Evolutionary conservation across 768 basidiomycete genomes (phyloP), one percentile per base, ranked within the genome.

Genomic region (Amanita polypyramis): DNA sequence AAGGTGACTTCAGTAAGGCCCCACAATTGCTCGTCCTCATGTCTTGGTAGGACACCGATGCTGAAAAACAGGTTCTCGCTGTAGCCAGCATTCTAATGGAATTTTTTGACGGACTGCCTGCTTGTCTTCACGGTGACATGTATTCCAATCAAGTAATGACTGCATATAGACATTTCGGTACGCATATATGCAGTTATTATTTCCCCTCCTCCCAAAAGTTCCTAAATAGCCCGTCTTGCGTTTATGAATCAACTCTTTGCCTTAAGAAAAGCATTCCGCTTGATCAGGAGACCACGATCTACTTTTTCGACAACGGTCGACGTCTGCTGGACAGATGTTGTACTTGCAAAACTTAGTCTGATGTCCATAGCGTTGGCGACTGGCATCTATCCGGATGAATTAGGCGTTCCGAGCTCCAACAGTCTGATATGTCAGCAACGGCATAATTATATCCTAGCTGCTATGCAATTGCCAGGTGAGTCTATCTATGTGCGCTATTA

Each of bases 401-500:
- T 21, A 25, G 35, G 32, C 11, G 7, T 29, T 29, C 14, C 36
- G 14, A 45, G 52, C 51, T 35, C 58, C 33, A 59, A 59, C 48
- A 69, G 51, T 50, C 57, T 70, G 56, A 60, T 51, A 52, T 51
- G 42, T n/a, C 75, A 75, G 45, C 66, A 65, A 48, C 70, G 75
- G 34, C 69, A 77, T 14, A 74, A 79, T 50, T 63, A 61, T 47
- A 57, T 85, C 25, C 69, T 71, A 34, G 82, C 81, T 34, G 79
- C 81, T 4, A 64, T 73, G 19, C 84, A 87, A 53, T 63, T 89
- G n/a, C 85, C 86, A 50, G 72, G 85, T 80, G 61, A 51, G 44
- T 23, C 9, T 37, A 32, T 29, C 40, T 17, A 50, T 25, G 41
- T 43, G 39, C 45, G 33, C 52, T 32, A 48, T 34, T 5, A 33